Evolutionary conservation across 352 stramenopile species (phyloP).

Genomic region (Pythium scleroteichum): DNA sequence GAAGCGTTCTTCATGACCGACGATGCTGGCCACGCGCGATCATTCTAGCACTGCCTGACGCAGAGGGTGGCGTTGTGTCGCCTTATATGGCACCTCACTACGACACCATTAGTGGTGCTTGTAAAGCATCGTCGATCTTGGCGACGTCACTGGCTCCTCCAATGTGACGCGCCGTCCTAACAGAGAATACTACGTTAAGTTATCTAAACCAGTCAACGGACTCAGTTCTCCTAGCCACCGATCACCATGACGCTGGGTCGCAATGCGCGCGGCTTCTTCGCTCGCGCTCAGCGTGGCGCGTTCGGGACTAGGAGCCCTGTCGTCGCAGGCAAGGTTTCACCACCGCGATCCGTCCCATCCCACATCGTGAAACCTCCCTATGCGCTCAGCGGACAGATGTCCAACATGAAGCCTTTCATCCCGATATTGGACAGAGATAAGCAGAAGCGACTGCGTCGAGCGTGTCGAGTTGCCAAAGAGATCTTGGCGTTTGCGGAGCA

Average conservation of each 20-base stretch:
- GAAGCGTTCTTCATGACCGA: slow-evolving; percentile 4
- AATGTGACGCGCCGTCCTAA: neutral
- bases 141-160: neutral
- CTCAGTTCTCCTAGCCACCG: neutral
- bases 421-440: slow-evolving; percentile 70
- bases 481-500: slow-evolving; percentile 76
- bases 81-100: too few species aligned
- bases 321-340: slow-evolving; percentile 48
- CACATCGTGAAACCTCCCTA: slow-evolving; percentile 68
- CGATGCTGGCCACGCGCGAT: neutral
- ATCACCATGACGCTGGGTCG: slow-evolving; percentile 5
- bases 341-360: slow-evolving; percentile 46
- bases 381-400: slow-evolving; percentile 61
- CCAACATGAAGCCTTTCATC: slow-evolving; percentile 68
- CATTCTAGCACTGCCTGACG: too few species aligned
- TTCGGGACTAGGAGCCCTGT: slow-evolving; percentile 29
- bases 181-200: slow-evolving; percentile 4
- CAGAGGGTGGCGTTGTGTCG: too few species aligned
- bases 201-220: neutral
- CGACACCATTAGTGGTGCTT: too few species aligned
- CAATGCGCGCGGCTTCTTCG: slow-evolving; percentile 36
- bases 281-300: slow-evolving; percentile 27
- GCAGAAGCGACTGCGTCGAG: slow-evolving; percentile 63
- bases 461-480: slow-evolving; percentile 74
- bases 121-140: too few species aligned